Evolutionary conservation across 164 flowering plant genomes (phyloP).

Genomic region (Liquidambar formosana): DNA sequence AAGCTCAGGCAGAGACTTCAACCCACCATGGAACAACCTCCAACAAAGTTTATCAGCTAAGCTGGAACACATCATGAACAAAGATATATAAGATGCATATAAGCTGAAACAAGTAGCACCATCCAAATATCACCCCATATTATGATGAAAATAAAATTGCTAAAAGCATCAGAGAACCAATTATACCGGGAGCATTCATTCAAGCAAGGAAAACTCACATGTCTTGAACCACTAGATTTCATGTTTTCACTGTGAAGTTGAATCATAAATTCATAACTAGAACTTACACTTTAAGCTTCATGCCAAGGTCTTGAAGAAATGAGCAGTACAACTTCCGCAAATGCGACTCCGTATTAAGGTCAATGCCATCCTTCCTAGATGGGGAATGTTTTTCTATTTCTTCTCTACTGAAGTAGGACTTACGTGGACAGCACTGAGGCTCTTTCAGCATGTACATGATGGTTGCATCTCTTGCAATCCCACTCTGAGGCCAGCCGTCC

Average conservation of each 20-base stretch:
- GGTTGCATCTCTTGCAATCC: conserved; percentile 11
- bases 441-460: conserved; percentile 13
- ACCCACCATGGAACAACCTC: neutral
- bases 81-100: neutral
- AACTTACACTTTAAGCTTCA: conserved; percentile 65
- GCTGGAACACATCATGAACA: neutral
- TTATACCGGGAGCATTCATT: too few relatives aligned
- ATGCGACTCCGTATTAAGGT: conserved; percentile 36
- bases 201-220: neutral
- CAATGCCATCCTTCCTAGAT: conserved; percentile 71
- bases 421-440: conserved; percentile 22
- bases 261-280: neutral
- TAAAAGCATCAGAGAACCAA: too few relatives aligned
- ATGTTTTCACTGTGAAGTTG: neutral
- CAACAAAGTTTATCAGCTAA: neutral
- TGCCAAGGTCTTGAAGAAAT: conserved; percentile 60
- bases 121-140: too few relatives aligned
- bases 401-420: conserved; percentile 52
- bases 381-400: conserved; percentile 65
- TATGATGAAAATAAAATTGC: too few relatives aligned
- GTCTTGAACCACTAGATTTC: neutral
- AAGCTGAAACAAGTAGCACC: neutral
- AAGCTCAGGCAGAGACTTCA: neutral
- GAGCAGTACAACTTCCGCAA: conserved; percentile 56
- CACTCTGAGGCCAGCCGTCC: conserved; percentile 19